Evolutionary conservation across 768 basidiomycete species (phyloP), one percentile per base, ranked within the genome.

Genomic region (Tylopilus vinaceipallidus): DNA sequence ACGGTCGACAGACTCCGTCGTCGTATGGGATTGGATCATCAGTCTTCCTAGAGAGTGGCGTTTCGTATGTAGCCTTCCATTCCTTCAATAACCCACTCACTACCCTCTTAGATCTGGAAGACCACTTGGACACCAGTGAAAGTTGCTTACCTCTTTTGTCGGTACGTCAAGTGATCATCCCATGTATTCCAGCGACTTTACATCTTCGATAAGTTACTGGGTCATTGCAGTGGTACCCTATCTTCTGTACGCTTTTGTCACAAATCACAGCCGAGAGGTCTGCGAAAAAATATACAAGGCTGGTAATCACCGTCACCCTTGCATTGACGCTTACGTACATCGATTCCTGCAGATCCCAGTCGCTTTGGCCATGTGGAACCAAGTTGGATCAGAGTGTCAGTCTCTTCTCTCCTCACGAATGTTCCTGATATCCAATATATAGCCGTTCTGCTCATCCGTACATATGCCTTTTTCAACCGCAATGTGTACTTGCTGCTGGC

Each of bases 81-180:
- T 50, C 34, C 45, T 30, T 12, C 8, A 42, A 19, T 20, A n/a
- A 16, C 23, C 19, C 35, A 37, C 27, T 41, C 29, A 52, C 38
- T 0, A 23, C 46, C 48, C 43, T 38, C 40, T 45, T 57, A 90
- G 88, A 79, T 89, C 56, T 91, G 88, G 88, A 86, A 80, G 70
- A 88, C 85, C 13, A 78, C 76, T 57, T 91, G 88, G 88, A 89
- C 86, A 33, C 87, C 88, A 40, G 88, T 90, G 65, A 91, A 91
- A 70, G 67, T 82, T 51, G 83, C 88, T 42, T 91, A 90, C 70
- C 77, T 91, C 56, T 88, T 90, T 75, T 91, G 88, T 73, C 80
- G 88, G 88, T 81, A 64, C 66, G 79, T 72, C 67, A 58, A 58
- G 23, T 64, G 52, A 47, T 50, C 36, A 52, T 48, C 50, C 33